Conservation (phyloP, 2,329 filamentous ascomycete species). For the Fusarium xylarioides region DNA sequence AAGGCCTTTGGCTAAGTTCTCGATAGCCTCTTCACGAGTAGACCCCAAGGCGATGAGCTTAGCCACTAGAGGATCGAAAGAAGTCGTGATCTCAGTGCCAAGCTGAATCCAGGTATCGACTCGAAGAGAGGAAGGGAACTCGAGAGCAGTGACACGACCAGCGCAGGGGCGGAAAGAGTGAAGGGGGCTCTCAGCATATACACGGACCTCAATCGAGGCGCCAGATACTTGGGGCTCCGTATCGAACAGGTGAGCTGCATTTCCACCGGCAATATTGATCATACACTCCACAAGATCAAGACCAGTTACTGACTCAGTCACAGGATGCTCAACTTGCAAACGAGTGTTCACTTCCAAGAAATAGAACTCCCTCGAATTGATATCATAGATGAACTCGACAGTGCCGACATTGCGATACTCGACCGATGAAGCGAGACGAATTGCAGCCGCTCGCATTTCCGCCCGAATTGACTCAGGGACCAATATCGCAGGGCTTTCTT, state of each 20-base stretch:
- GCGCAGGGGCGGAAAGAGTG: slow-evolving; percentile 67
- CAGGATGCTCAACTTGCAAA: slow-evolving; percentile 60
- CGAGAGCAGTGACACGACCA: slow-evolving; percentile 65
- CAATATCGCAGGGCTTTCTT: slow-evolving; percentile 54
- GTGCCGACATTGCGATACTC: slow-evolving; percentile 55
- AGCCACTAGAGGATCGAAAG: slow-evolving; percentile 81
- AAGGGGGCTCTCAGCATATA: slow-evolving; percentile 62
- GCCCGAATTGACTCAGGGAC: slow-evolving; percentile 44
- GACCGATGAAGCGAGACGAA: slow-evolving; percentile 48
- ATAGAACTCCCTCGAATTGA: slow-evolving; percentile 50
- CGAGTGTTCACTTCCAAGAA: slow-evolving; percentile 61
- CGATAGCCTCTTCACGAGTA: slow-evolving; percentile 67
- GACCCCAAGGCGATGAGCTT: slow-evolving; percentile 75
- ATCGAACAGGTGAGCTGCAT: slow-evolving; percentile 29
- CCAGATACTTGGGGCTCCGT: slow-evolving; percentile 24
- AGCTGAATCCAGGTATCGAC: slow-evolving; percentile 74
- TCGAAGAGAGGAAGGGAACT: slow-evolving; percentile 62
- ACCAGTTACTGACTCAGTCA: slow-evolving; percentile 78
- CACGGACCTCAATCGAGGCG: slow-evolving; percentile 50
- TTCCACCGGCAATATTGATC: slow-evolving; percentile 45
- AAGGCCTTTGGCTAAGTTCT: slow-evolving; percentile 69
- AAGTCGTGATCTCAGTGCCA: slow-evolving; percentile 75
- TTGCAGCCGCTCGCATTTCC: slow-evolving; percentile 50
- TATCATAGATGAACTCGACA: slow-evolving; percentile 56
- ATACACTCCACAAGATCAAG: slow-evolving; percentile 73